Conservation (phyloP, 345 rosid genomes). For the Bretschneidera sinensis region DNA sequence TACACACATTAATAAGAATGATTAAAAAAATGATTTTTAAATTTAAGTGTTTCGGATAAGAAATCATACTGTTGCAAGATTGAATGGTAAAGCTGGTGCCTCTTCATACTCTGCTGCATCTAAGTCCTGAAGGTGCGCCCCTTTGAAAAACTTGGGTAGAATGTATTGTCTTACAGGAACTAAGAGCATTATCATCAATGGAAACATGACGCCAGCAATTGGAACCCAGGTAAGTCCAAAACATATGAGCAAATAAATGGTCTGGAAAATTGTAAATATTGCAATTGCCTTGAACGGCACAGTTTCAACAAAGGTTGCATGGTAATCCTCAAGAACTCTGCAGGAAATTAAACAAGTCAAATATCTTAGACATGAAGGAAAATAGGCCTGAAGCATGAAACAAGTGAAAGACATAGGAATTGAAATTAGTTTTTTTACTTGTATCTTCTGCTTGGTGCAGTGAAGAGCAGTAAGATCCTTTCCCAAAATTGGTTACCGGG, state of each 20-base stretch:
- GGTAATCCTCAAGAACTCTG: constrained; percentile 85
- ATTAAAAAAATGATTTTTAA: no score
- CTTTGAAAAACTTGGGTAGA: constrained; percentile 86
- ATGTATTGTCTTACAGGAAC: constrained; percentile 84
- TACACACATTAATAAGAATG: background rate
- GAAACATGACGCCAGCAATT: constrained; percentile 90
- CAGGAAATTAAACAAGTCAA: background rate
- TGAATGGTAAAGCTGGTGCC: constrained; percentile 86
- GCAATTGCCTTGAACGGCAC: constrained; percentile 90
- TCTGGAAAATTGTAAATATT: constrained; percentile 74
- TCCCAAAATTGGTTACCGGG: constrained; percentile 89
- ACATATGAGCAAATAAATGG: constrained; percentile 65
- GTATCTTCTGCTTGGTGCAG: constrained; percentile 72
- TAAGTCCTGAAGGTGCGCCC: constrained; percentile 78
- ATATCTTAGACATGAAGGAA: background rate
- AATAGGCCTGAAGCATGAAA: background rate
- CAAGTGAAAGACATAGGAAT: no score
- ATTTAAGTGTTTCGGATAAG: background rate
- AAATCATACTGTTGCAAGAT: constrained; percentile 48
- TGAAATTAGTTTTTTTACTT: constrained; percentile 32
- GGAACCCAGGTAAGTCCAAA: constrained; percentile 97
- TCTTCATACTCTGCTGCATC: constrained; percentile 97
- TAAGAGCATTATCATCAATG: constrained; percentile 87
- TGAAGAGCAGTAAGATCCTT: constrained; percentile 70
- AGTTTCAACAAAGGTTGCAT: constrained; percentile 82